Base-by-base conservation (phyloP, 352 stramenopile species). In the Pythium aquatile region DNA sequence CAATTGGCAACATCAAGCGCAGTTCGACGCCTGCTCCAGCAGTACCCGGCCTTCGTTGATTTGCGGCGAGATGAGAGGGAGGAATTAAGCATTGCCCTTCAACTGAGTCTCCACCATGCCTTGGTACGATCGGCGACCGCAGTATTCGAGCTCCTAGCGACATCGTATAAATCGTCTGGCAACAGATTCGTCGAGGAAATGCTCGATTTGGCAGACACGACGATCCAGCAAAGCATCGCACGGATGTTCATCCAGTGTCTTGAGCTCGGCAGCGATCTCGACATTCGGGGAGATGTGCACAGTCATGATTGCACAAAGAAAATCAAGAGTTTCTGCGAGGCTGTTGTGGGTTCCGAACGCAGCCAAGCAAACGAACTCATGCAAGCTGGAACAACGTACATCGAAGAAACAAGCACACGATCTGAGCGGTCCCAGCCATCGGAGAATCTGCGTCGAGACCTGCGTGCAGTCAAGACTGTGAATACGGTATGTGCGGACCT, bases 1-100 rank as follows among this genome's bases (percentile, higher is more conserved):
- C 64, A 66, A 40, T 28, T 60, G 28, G 57, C 47, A 24, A 32
- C 59, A 6, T 29, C 35, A 3, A 67, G 37, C 54, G 65, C 65
- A 20, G 26, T 63, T 28, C n/a, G 35, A 6, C 60, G 29, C 9
- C 60, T 72, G 24, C 32, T 67, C 6, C 17, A 14, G 29, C 42
- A 60, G n/a, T 67, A 63, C 24, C 16, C 59, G 8, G 32, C 44
- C 5, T 9, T 72, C 5, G 11, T 51, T 20, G 29, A 49, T 0
- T 17, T 72, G 7, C 56, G 58, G 29, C 13, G 26, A 8, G 56
- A 65, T 1, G 30, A 35, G 16, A 47, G 20, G 17, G 10, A 35
- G 10, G 14, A n/a, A 1, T 17, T 70, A 2, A 26, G 58, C 35
- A 28, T 70, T 26, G 46, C 35, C 17, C 55, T 66, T 5, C 52